A percentile compares a stretch with the other conserved stretches of the same genome.
phyloP scores from a whole-genome alignment of 768 basidiomycete genomes.

The Rhodotorula babjevae region DNA sequence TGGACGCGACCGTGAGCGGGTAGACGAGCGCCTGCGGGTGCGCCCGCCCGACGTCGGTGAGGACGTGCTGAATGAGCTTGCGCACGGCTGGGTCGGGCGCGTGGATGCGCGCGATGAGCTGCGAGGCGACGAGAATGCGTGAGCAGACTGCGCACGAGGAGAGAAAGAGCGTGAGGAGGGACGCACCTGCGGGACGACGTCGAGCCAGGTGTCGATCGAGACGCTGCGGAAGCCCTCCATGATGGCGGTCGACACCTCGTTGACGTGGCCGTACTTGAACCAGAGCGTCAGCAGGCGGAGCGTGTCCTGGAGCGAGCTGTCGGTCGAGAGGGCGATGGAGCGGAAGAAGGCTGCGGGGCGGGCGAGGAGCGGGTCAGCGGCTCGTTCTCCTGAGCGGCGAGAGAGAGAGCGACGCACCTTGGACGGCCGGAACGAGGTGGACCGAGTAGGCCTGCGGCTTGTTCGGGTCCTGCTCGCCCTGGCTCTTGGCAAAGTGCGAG shows the following conservation, averaged over 20 bases:
- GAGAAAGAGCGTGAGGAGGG: neutral
- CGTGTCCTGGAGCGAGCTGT: conserved; percentile 90
- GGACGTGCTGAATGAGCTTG: conserved; percentile 76
- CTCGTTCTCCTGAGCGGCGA: neutral
- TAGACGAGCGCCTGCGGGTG: conserved; percentile 98
- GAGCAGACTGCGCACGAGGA: neutral
- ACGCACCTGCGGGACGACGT: conserved; percentile 90
- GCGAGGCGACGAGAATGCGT: conserved; percentile 1
- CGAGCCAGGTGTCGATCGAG: conserved; percentile 95
- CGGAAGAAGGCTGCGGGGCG: conserved; percentile 64
- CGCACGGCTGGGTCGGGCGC: conserved; percentile 82
- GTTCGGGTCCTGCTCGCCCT: conserved; percentile 54
- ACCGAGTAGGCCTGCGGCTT: conserved; percentile 63
- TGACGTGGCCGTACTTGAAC: conserved; percentile 93
- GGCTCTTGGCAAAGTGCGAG: conserved; percentile 65
- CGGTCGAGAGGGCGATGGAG: conserved; percentile 81
- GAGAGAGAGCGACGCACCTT: conserved; percentile 54
- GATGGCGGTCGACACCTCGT: conserved; percentile 85
- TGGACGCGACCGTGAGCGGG: conserved; percentile 84
- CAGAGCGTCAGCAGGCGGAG: conserved; percentile 87
- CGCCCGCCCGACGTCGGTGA: conserved; percentile 88
- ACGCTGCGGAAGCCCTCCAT: conserved; percentile 78
- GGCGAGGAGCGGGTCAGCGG: neutral
- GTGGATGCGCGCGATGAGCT: conserved; percentile 99
- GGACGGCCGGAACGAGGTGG: conserved; percentile 88